Evolutionary conservation across 164 flowering plant genomes (phyloP), one percentile per base, ranked within the genome.

Genomic region (Stephania japonica): DNA sequence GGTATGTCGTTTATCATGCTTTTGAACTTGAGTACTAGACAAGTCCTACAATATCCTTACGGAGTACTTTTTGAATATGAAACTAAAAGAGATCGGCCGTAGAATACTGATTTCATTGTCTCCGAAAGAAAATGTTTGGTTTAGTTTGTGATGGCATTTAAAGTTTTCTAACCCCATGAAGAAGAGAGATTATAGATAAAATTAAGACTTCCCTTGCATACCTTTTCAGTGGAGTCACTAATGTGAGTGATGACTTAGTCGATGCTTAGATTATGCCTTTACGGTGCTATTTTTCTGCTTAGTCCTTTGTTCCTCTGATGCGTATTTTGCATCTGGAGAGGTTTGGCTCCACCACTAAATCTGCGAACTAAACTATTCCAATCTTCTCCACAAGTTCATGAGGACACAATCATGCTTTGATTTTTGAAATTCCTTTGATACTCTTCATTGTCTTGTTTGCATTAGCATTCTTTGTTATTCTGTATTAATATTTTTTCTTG

Each of bases 1-100:
- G 94, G 97, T 94, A 88, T 47, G 87, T 80, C 66, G 68, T 78
- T 74, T 42, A 1, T 75, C 18, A 72, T 65, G 1, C 63, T 43
- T 41, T 56, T 32, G 61, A 59, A n/a, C 44, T 16, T 5, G 13
- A 32, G 38, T 32, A 32, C 38, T 32, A 32, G 38, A 32, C 38
- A 32, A 47, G 53, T 47, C 16, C 53, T 47, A 3, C 16, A 47
- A 47, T 11, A 3, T 47, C 16, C 12, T 11, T 12, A 47, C 12
- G 16, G 12, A 47, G 53, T 47, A n/a, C 12, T 14, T 47, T 47
- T 47, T 47, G 53, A 47, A 47, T 47, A 16, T 47, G 16, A 47
- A 16, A 47, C 16, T 47, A 47, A 47, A 47, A 47, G 53, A 47
- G 53, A 32, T 32, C 0, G 38, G 38, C 38, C 14, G 50, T 44